These are phyloP conservation scores for Onygenales sp. DNA, from an alignment of 2,329 filamentous ascomycete species.

Conservation along the genomic window DNA sequence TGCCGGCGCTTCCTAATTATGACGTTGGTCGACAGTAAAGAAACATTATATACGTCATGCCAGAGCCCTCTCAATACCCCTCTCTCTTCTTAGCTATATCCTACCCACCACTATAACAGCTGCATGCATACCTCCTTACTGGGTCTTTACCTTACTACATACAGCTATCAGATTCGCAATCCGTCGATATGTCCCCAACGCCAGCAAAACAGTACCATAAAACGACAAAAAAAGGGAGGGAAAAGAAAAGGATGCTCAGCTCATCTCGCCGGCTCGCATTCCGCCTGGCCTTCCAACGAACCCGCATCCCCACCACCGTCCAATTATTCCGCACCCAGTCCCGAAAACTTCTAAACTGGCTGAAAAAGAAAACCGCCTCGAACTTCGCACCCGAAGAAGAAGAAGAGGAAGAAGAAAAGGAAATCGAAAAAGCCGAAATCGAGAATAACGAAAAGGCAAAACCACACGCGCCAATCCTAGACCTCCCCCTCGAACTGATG, in stretches of 20 bases:
- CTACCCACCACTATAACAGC: not conserved
- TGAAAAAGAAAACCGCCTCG: not conserved
- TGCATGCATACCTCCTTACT: not conserved
- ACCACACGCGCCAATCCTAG: not conserved
- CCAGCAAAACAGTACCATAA: not conserved
- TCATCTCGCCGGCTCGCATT: not conserved
- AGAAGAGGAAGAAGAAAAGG: not conserved
- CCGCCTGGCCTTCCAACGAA: not conserved
- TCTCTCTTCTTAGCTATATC: not conserved
- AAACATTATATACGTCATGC: not conserved
- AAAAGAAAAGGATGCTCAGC: not conserved
- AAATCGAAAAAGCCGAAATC: not conserved
- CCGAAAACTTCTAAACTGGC: not conserved
- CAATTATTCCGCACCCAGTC: not conserved
- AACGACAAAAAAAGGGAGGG: not conserved
- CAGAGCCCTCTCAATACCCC: not conserved
- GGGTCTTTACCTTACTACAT: not conserved
- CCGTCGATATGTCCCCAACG: not conserved
- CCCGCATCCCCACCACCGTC: not conserved
- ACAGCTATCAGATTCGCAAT: not conserved
- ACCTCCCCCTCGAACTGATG: constrained; percentile 1
- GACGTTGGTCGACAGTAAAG: not conserved
- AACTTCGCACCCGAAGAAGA: not conserved
- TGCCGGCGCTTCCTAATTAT: not conserved
- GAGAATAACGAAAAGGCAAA: too few relatives aligned